Base-by-base conservation (phyloP, 345 rosid genomes). In the Mangifera indica region DNA sequence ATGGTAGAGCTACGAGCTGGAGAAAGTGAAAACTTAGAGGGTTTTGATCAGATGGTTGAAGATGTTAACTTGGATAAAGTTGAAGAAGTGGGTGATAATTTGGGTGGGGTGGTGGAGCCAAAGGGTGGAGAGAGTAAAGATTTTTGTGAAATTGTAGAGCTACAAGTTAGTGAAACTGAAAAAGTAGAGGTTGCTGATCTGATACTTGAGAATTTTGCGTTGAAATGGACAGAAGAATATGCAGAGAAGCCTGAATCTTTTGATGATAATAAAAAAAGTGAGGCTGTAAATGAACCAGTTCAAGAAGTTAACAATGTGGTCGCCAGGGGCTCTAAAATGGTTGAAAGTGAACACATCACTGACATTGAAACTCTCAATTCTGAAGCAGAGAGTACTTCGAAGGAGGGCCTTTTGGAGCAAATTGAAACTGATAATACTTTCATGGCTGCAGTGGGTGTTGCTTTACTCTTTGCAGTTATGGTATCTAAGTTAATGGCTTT, bases 401-500 rank as follows among this genome's bases (percentile, higher is more conserved):
- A 55, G 14, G 70, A 72, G 24, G n/a, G 71, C 46, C 37, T 76
- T 18, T 24, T 25, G 12, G 48, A 64, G 67, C 60, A n/a, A 46
- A n/a, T 58, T 55, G 79, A 67, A 59, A 61, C 56, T 25, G 77
- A 62, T 21, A 7, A 45, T 9, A 26, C n/a, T 45, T 8, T 74
- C 18, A 72, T 65, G 68, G 69, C 25, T 61, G 25, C 59, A 7
- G 18, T 66, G 44, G 76, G 70, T 53, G 26, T 69, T 42, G 24
- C 66, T 20, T 10, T 71, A 2, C 48, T 71, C 60, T 72, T 25
- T 13, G 75, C 44, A 40, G 25, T 79, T 69, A 40, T 77, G 59
- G 78, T 74, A 64, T 58, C 74, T 67, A 34, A 67, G 25, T 32
- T 53, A 5, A 60, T 66, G 24, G 75, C 61, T 51, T 56, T 60